Evolutionary conservation across 1,139 yeast genomes (phyloP).

Genomic region (Geotrichum candidum): DNA sequence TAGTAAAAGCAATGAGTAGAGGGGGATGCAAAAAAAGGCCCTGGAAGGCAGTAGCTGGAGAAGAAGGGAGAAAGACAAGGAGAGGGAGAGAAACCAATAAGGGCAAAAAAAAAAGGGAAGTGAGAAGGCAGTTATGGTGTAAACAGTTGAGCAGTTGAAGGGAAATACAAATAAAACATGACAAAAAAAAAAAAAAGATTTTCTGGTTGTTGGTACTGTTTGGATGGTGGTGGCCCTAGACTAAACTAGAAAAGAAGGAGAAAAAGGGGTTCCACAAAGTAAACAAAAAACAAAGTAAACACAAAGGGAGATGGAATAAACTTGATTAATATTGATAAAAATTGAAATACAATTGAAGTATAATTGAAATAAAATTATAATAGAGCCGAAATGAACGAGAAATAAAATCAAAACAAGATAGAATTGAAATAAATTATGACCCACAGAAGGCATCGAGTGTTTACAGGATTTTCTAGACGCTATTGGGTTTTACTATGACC

Average conservation of each 20-base stretch:
- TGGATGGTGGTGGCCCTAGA: too few species aligned
- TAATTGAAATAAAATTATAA: too few species aligned
- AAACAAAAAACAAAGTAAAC: background rate
- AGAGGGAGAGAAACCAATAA: background rate
- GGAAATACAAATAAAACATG: background rate
- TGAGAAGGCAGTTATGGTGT: background rate
- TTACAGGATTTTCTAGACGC: too few species aligned
- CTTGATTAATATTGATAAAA: too few species aligned
- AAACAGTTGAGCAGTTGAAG: background rate
- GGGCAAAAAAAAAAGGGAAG: background rate
- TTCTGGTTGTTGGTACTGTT: background rate
- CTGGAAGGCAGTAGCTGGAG: background rate
- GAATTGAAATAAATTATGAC: too few species aligned
- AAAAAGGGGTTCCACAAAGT: background rate
- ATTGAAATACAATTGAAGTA: too few species aligned
- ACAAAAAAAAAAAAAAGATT: background rate
- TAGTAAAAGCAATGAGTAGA: background rate
- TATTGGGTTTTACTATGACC: too few species aligned
- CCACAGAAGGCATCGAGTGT: too few species aligned
- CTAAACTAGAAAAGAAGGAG: background rate
- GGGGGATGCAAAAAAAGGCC: background rate
- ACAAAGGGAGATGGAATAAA: background rate
- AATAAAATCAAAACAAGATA: too few species aligned
- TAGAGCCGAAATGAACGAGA: too few species aligned
- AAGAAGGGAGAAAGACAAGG: background rate